Evolutionary conservation across 768 basidiomycete genomes (phyloP), one percentile per base, ranked within the genome.

Genomic region (Gyrodon lividus): DNA sequence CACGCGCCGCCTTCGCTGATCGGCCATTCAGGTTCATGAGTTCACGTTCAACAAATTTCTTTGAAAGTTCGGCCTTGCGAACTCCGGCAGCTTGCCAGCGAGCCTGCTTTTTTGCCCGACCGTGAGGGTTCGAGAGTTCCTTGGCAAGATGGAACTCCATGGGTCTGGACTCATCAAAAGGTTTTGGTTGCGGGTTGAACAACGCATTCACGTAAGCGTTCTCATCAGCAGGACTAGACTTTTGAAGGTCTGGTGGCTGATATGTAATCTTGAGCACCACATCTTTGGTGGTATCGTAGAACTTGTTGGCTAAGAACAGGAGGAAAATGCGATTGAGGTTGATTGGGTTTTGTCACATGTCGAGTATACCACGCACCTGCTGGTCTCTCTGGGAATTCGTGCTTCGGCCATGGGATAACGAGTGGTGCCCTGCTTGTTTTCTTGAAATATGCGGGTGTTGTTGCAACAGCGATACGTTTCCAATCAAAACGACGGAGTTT

Each of bases 71-170:
- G 39, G 76, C 72, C 62, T 75, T 77, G 55, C 76, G 72, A 16
- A 65, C 58, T 56, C 77, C 75, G 57, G 76, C 77, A 4, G 73
- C 74, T 65, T 87, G 81, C 86, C 87, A 92, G 56, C 91, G 81
- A 43, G 74, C 73, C 60, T 87, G 84, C 66, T 88, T 91, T 75
- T 89, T 91, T 8, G 89, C 87, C 17, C 88, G 84, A 12, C 87
- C 82, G 62, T 91, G 86, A 22, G 89, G 89, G 66, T 92, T 91
- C 23, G 87, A 77, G 34, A 93, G 79, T 61, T 93, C 91, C 54
- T 78, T 78, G 40, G 72, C 64, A 50, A 93, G 69, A 61, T 82
- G 81, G 20, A 78, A 62, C 64, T 93, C 91, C 52, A 89, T 75
- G 12, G 87, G 86, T 9, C 74, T 71, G 13, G 75, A 67, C 10